phyloP scores from a whole-genome alignment of 192 early-diverging fungal species.

The Coemansia asiatica region DNA sequence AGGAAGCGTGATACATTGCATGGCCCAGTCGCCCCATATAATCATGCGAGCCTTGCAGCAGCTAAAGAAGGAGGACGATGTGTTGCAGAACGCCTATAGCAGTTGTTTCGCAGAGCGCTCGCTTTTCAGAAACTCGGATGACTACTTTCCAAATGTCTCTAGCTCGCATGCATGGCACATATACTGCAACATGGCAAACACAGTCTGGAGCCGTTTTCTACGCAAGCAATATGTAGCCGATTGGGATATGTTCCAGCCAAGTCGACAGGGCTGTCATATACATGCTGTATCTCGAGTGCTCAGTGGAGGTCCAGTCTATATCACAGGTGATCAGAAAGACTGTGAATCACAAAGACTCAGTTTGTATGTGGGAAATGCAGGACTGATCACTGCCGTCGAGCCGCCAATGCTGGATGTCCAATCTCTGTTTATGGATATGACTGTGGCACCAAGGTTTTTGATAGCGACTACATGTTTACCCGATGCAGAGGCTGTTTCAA shows the following conservation, averaged over 20 bases:
- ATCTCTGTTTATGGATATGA: constrained; percentile 39
- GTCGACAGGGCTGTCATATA: constrained; percentile 40
- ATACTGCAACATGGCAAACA: constrained; percentile 58
- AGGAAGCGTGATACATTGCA: constrained; percentile 56
- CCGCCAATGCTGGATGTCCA: constrained; percentile 17
- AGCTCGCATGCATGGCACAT: constrained; percentile 61
- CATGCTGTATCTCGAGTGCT: constrained; percentile 57
- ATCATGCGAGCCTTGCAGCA: constrained; percentile 32
- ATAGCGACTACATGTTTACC: constrained; percentile 8
- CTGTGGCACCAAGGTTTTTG: constrained; percentile 13
- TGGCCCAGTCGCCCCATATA: constrained; percentile 56
- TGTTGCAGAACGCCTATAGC: neutral
- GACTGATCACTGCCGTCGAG: neutral
- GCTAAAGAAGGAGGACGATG: neutral
- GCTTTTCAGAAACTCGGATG: constrained; percentile 57
- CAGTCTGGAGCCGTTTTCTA: constrained; percentile 48
- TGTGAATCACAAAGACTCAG: constrained; percentile 4
- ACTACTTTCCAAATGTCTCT: constrained; percentile 55
- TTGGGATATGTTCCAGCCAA: constrained; percentile 66
- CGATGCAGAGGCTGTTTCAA: constrained; percentile 3
- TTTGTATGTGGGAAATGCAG: neutral
- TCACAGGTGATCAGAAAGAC: constrained; percentile 44
- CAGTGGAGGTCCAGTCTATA: constrained; percentile 60
- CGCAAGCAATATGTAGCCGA: constrained; percentile 28
- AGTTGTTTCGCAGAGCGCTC: neutral